Base-by-base conservation (phyloP, 2,329 filamentous ascomycete species). In the Bipolaris oryzae region DNA sequence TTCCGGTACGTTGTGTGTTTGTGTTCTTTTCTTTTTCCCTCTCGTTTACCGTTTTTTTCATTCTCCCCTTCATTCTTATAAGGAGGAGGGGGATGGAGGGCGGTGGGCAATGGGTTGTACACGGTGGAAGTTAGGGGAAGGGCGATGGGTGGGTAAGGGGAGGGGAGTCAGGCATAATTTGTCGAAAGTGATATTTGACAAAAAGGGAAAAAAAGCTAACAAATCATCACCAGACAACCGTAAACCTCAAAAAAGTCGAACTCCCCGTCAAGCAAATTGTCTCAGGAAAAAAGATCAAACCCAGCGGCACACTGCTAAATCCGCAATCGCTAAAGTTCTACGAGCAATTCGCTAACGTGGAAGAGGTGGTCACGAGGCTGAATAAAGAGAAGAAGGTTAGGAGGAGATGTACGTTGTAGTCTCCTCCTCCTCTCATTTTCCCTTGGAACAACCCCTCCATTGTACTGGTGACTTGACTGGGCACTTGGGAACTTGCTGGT, bases 221-320 rank as follows among this genome's bases (percentile, higher is more conserved):
- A 25, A 34, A 39, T 5, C 21, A 21, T 5, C 23, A 9, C 10
- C 44, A 92, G 87, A 90, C 87, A 0, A 95, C 91, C 0, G 87
- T 95, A 60, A 95, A 94, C 71, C 76, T 91, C 47, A 95, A 95
- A 74, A 95, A 95, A 75, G 91, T 95, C 3, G 91, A 95, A 73
- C 68, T 95, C 50, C 90, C 90, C 0, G 89, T 95, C 28, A 95
- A 95, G 78, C 88, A 91, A 70, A 95, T 95, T 61, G 87, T 95
- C 0, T 91, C 85, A 0, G 91, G 91, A 0, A 86, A 87, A 65
- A 84, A 78, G 21, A 85, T 95, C 70, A 91, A 89, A 75, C 85
- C 90, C 0, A 91, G 88, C 46, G 90, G 90, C 1, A 94, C 90
- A 3, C 75, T 95, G 67, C 76, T 89, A 50, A 95, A 96, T 68